Conservation (phyloP, 2,329 filamentous ascomycete genomes). For the Phialophora tarda region DNA sequence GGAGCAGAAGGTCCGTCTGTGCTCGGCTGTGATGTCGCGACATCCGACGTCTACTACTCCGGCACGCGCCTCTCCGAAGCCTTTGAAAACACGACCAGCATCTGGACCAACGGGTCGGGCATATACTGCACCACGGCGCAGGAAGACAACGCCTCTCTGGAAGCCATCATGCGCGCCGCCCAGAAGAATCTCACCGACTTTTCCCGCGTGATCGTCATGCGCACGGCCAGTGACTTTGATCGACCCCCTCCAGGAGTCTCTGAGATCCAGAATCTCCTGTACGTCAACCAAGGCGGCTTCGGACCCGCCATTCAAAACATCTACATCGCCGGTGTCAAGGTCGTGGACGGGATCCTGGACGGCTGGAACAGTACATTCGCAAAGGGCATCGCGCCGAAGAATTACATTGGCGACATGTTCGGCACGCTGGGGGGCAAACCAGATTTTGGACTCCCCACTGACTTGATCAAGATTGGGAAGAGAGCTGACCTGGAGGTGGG, state of each 20-base stretch:
- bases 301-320: slow-evolving; percentile 68
- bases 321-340: slow-evolving; percentile 68
- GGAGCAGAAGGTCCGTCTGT: slow-evolving; percentile 60
- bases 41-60: slow-evolving; percentile 74
- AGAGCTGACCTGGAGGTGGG: slow-evolving; percentile 47
- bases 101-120: slow-evolving; percentile 72
- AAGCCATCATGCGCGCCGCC: slow-evolving; percentile 67
- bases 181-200: slow-evolving; percentile 67
- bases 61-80: slow-evolving; percentile 65
- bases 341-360: slow-evolving; percentile 67
- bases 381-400: slow-evolving; percentile 62
- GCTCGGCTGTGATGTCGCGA: slow-evolving; percentile 69
- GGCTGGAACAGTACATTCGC: slow-evolving; percentile 66
- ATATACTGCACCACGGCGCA: slow-evolving; percentile 74
- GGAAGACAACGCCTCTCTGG: slow-evolving; percentile 73
- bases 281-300: slow-evolving; percentile 68
- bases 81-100: slow-evolving; percentile 67
- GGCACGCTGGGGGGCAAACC: slow-evolving; percentile 69
- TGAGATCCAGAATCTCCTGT: slow-evolving; percentile 65
- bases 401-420: slow-evolving; percentile 75
- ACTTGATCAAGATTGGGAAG: slow-evolving; percentile 27
- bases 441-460: slow-evolving; percentile 61
- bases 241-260: slow-evolving; percentile 65
- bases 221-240: slow-evolving; percentile 74
- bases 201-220: slow-evolving; percentile 69